phyloP scores from a whole-genome alignment of 2,329 filamentous ascomycete genomes.

The Ilyonectria destructans region DNA sequence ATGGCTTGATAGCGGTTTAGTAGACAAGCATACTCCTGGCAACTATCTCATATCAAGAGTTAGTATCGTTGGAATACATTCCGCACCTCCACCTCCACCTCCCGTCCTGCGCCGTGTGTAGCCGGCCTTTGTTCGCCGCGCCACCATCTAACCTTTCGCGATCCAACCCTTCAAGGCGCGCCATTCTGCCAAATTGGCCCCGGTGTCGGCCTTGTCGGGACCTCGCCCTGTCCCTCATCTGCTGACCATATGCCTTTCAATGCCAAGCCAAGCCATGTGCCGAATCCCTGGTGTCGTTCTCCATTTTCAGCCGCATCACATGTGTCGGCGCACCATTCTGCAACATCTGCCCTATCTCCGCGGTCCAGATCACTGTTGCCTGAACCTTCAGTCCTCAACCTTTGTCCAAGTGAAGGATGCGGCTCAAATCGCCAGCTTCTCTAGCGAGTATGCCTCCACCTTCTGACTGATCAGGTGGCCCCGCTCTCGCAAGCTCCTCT shows the following conservation, averaged over 20 bases:
- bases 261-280: constrained; percentile 19
- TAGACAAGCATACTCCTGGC: constrained; percentile 38
- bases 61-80: constrained; percentile 32
- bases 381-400: constrained; percentile 11
- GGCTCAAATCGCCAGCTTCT: constrained; percentile 79
- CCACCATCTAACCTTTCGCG: neutral
- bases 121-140: constrained; percentile 40
- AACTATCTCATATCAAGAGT: constrained; percentile 20
- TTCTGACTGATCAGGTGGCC: constrained; percentile 85
- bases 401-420: constrained; percentile 18
- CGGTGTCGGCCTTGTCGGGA: constrained; percentile 6
- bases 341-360: constrained; percentile 18
- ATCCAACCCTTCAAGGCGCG: neutral
- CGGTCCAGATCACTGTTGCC: constrained; percentile 3
- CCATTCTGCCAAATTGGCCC: neutral
- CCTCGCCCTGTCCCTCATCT: constrained; percentile 21
- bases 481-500: constrained; percentile 80
- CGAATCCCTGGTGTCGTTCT: constrained; percentile 13
- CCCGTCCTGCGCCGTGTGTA: constrained; percentile 43
- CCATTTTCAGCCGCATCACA: constrained; percentile 34
- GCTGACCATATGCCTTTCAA: constrained; percentile 11
- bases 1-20: constrained; percentile 17
- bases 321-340: constrained; percentile 10
- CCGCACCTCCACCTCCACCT: constrained; percentile 31
- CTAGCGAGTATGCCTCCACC: constrained; percentile 87